Evolutionary conservation across 2,329 filamentous ascomycete genomes (phyloP).

Genomic region (Lomentospora prolificans): DNA sequence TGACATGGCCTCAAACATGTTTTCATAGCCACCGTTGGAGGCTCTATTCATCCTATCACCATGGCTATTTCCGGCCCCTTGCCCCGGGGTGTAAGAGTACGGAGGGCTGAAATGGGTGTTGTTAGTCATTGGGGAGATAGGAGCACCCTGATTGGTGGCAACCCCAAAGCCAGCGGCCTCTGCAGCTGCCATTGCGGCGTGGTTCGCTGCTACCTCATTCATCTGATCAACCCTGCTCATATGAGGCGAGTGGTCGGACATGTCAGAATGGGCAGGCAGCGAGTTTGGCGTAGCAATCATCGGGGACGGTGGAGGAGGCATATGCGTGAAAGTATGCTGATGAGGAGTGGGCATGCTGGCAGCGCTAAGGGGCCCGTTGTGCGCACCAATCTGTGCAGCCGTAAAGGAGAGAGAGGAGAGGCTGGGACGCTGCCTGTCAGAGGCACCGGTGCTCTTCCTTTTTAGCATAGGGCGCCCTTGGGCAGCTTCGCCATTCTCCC

Average conservation of each 20-base stretch:
- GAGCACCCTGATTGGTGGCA: slow-evolving; percentile 8
- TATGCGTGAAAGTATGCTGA: slow-evolving; percentile 18
- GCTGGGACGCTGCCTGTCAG: not conserved
- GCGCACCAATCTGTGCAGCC: slow-evolving; percentile 7
- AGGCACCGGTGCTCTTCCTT: slow-evolving; percentile 25
- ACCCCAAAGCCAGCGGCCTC: slow-evolving; percentile 27
- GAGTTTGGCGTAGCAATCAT: slow-evolving; percentile 29
- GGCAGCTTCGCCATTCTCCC: slow-evolving; percentile 16
- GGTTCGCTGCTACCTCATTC: slow-evolving; percentile 23
- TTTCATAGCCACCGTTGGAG: slow-evolving; percentile 35
- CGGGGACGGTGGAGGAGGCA: slow-evolving; percentile 27
- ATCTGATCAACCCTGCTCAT: slow-evolving; percentile 24
- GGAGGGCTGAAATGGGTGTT: slow-evolving; percentile 30
- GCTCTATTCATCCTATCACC: slow-evolving; percentile 18
- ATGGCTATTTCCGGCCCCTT: slow-evolving; percentile 17
- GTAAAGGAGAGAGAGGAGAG: slow-evolving; percentile 3
- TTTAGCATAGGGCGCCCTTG: slow-evolving; percentile 33
- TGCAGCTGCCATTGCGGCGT: slow-evolving; percentile 24
- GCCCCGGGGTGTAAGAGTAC: slow-evolving; percentile 28
- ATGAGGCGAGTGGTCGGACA: slow-evolving; percentile 19
- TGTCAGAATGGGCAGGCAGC: slow-evolving; percentile 24
- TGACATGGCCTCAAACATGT: slow-evolving; percentile 49
- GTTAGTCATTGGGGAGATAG: slow-evolving; percentile 14
- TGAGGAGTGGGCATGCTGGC: slow-evolving; percentile 20
- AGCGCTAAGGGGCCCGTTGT: slow-evolving; percentile 7